phyloP scores from a whole-genome alignment of 352 stramenopile species.

The Phytopythium vexans region DNA sequence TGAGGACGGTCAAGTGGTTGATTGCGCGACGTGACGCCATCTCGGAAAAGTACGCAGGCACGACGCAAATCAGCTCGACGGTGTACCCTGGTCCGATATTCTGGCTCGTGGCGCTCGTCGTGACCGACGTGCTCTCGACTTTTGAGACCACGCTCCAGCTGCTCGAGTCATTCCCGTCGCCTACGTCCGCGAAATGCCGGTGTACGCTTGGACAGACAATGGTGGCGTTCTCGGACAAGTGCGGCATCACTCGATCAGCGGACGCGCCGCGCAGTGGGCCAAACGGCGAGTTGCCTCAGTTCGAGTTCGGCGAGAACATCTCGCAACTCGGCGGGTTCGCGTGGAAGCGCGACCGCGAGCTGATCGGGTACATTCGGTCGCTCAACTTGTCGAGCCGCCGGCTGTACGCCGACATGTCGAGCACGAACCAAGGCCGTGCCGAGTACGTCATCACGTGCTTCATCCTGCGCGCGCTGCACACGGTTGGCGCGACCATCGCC shows the following conservation, averaged over 20 bases:
- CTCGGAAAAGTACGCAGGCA: conserved; percentile 4
- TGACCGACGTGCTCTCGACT: conserved; percentile 8
- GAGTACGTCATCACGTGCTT: conserved; percentile 14
- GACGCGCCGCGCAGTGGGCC: not conserved
- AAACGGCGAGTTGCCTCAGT: not conserved
- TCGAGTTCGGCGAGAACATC: conserved; percentile 2
- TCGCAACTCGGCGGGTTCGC: conserved; percentile 5
- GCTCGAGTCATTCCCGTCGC: conserved; percentile 5
- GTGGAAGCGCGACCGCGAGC: conserved; percentile 14
- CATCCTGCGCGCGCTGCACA: conserved; percentile 7
- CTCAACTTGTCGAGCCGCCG: conserved; percentile 27
- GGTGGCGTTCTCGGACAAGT: conserved; percentile 4
- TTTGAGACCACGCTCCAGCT: not conserved
- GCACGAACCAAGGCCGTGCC: conserved; percentile 4
- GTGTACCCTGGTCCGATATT: conserved; percentile 5
- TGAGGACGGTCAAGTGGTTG: conserved; percentile 9
- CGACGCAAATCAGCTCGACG: conserved; percentile 5
- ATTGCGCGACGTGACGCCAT: conserved; percentile 9
- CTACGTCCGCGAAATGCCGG: not conserved
- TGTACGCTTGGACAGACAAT: not conserved
- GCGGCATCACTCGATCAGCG: not conserved
- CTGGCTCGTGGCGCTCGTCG: conserved; percentile 8
- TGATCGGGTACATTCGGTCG: conserved; percentile 21
- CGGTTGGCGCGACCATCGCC: not conserved
- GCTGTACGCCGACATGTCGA: conserved; percentile 12